phyloP scores from a whole-genome alignment of 108 stramenopile species.

The Thalassiosira profunda region DNA sequence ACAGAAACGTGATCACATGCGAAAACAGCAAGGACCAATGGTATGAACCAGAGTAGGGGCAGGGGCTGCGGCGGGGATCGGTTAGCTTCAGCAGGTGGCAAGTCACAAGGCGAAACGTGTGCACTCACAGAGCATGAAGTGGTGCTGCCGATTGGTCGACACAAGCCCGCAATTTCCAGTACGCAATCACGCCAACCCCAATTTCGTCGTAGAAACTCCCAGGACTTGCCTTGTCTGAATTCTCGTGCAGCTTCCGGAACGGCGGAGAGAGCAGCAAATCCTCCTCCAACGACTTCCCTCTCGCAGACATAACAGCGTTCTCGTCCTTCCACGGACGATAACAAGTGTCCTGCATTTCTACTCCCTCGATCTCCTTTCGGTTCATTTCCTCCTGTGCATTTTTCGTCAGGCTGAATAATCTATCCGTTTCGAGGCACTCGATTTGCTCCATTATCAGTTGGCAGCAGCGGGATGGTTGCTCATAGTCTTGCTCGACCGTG shows the following conservation, averaged over 20 bases:
- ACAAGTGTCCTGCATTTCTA: neutral
- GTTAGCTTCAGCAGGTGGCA: too few species aligned
- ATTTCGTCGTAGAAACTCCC: slow-evolving; percentile 5
- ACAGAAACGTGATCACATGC: slow-evolving; percentile 11
- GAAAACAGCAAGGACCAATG: slow-evolving; percentile 30
- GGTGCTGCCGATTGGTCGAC: too few species aligned
- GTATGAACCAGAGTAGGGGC: slow-evolving; percentile 18
- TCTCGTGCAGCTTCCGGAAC: slow-evolving; percentile 2
- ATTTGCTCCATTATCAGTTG: neutral
- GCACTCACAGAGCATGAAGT: slow-evolving; percentile 11
- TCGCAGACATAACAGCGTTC: neutral
- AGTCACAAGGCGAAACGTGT: too few species aligned
- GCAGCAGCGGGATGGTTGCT: neutral
- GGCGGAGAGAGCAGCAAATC: slow-evolving; percentile 23
- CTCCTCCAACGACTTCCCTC: slow-evolving; percentile 18
- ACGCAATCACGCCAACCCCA: slow-evolving; percentile 24
- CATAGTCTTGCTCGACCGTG: neutral
- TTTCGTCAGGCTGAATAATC: slow-evolving; percentile 3
- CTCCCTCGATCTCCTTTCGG: neutral
- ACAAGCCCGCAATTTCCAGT: slow-evolving; percentile 8
- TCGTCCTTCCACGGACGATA: neutral
- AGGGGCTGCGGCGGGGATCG: too few species aligned
- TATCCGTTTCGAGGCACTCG: neutral
- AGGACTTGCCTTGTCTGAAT: neutral
- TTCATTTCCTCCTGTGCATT: neutral